Evolutionary conservation across 2,329 filamentous ascomycete species (phyloP), one percentile per base, ranked within the genome.

Genomic region (Phaeomoniella chlamydospora): DNA sequence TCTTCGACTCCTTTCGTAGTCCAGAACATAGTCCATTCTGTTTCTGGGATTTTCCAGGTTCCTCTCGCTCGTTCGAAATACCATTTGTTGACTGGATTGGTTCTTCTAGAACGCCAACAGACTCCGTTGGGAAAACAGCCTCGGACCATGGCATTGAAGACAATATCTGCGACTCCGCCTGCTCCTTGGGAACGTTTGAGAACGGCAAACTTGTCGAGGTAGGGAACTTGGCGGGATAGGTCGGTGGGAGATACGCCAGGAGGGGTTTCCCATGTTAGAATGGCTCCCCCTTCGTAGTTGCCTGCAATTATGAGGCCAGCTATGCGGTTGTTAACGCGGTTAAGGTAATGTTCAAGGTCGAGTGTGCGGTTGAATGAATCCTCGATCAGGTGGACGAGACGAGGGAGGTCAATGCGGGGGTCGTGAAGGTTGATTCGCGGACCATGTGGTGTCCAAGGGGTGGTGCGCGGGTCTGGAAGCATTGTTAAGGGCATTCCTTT

Each of bases 21-120:
- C 87, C 90, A 98, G 52, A 98, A 98, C 86, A 96, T 94, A 3
- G 86, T 85, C 90, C 90, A 98, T 46, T 87, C 79, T 32, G 73
- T 82, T n/a, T 72, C 75, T 1, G 71, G 67, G 26, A 98, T 61
- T 59, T 92, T 90, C 69, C 78, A 81, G 2, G 78, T 87, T 0
- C 90, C 90, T 33, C 72, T 64, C 2, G 83, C 84, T 33, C 90
- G 70, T 59, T 98, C 90, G 59, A 96, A 94, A 56, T 98, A 98
- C 90, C 90, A 98, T 54, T 94, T 94, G 53, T 98, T 98, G 3
- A 98, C 90, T 0, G 87, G 88, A 51, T 98, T 96, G 52, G 87
- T 75, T 50, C 80, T 80, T 35, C 90, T 68, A 53, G 83, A 92
- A 38, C 87, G 70, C 90, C 90, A 98, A 51, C 87, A 92, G 2